phyloP scores from a whole-genome alignment of 768 basidiomycete genomes.

The Candolleomyces efflorescens region DNA sequence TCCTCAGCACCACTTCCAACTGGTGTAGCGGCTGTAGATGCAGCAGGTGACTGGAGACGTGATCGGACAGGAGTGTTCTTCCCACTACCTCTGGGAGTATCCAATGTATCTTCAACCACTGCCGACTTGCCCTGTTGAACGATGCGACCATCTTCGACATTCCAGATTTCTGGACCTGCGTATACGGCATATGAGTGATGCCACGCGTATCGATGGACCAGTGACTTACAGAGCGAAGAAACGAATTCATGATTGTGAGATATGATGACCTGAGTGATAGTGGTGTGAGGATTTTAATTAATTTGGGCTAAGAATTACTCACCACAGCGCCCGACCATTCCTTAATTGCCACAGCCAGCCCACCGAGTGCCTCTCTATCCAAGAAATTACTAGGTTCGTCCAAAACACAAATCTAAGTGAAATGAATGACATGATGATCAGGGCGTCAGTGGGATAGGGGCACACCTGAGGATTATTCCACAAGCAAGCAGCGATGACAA shows the following conservation, averaged over 20 bases:
- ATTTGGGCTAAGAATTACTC: slow-evolving; percentile 23
- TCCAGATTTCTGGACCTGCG: slow-evolving; percentile 89
- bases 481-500: slow-evolving; percentile 89
- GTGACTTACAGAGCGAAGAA: slow-evolving; percentile 65
- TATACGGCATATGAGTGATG: slow-evolving; percentile 3
- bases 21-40: slow-evolving; percentile 70
- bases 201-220: slow-evolving; percentile 4
- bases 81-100: slow-evolving; percentile 64
- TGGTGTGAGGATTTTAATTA: slow-evolving; percentile 10
- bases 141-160: slow-evolving; percentile 82
- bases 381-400: slow-evolving; percentile 97
- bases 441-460: slow-evolving; percentile 2
- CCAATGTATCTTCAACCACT: slow-evolving; percentile 77
- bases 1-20: slow-evolving; percentile 78
- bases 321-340: slow-evolving; percentile 94
- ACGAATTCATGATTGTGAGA: slow-evolving; percentile 94
- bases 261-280: slow-evolving; percentile 71
- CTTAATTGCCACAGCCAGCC: slow-evolving; percentile 89
- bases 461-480: slow-evolving; percentile 93
- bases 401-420: slow-evolving; percentile 59
- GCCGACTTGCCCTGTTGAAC: slow-evolving; percentile 86
- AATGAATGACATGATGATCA: neutral
- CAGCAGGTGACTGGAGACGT: slow-evolving; percentile 62
- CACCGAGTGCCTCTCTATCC: slow-evolving; percentile 93
- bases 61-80: slow-evolving; percentile 70